Percentiles rank a stretch among this genome's conserved stretches.
Conservation (phyloP, 2,329 filamentous ascomycete species). For the Dothideomycetes sp. region DNA sequence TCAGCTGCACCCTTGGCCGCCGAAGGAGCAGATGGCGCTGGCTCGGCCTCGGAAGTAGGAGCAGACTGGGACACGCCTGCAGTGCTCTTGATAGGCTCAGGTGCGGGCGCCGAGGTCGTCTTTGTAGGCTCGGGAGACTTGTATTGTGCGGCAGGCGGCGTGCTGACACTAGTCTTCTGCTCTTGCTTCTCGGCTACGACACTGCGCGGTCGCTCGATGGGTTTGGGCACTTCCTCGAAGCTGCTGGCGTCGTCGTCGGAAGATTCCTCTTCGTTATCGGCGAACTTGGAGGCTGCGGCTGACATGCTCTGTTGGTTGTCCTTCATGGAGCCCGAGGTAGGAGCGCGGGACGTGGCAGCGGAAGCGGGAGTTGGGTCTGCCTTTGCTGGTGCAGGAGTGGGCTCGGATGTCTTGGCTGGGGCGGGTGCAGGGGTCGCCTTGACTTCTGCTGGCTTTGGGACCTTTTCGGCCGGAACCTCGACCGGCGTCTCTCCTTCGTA, state of each 20-base stretch:
- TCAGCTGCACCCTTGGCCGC: slow-evolving; percentile 36
- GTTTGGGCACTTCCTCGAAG: slow-evolving; percentile 78
- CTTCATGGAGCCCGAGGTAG: slow-evolving; percentile 46
- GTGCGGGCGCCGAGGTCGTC: slow-evolving; percentile 17
- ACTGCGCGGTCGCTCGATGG: slow-evolving; percentile 47
- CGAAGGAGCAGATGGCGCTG: slow-evolving; percentile 13
- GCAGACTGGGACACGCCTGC: slow-evolving; percentile 6
- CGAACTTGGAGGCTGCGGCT: slow-evolving; percentile 74
- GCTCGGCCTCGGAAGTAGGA: slow-evolving; percentile 9
- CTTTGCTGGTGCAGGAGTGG: slow-evolving; percentile 30
- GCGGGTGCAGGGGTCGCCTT: slow-evolving; percentile 27
- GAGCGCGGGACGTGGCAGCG: slow-evolving; percentile 23
- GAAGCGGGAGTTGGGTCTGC: slow-evolving; percentile 39
- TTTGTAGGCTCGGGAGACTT: slow-evolving; percentile 9
- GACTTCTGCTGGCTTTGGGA: slow-evolving; percentile 30
- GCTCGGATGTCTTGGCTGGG: slow-evolving; percentile 33
- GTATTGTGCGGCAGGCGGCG: slow-evolving; percentile 17
- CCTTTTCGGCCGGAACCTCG: slow-evolving; percentile 63
- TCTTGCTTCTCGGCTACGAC: slow-evolving; percentile 24
- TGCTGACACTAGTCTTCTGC: slow-evolving; percentile 26
- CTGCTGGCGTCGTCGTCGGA: slow-evolving; percentile 58
- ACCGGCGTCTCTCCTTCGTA: slow-evolving; percentile 76
- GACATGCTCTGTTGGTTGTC: slow-evolving; percentile 84
- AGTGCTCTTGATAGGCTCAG: slow-evolving; percentile 15
- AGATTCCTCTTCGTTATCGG: slow-evolving; percentile 53